These are phyloP conservation scores for Anastatica hierochuntica DNA, from an alignment of 345 rosid species.

Conservation along the genomic window DNA sequence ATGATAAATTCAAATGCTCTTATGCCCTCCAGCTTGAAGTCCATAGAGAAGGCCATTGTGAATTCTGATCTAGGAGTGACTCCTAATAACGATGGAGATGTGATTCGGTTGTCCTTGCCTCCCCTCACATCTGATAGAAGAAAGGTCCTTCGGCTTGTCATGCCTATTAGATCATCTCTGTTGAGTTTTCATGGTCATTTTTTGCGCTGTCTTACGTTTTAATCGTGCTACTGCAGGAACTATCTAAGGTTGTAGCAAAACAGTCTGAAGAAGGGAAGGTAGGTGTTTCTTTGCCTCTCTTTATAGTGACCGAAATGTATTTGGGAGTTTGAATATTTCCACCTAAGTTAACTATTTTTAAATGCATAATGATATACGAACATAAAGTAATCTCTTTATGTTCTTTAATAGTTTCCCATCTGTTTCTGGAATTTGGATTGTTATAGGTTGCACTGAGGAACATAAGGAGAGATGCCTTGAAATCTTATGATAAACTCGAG, in stretches of 20 bases:
- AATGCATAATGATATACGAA: neutral
- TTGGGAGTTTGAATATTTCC: too few species aligned
- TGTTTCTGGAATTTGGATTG: neutral
- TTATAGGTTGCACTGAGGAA: constrained; percentile 82
- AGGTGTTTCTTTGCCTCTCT: constrained; percentile 8
- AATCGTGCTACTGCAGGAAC: constrained; percentile 42
- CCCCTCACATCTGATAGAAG: constrained; percentile 86
- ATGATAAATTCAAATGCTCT: neutral
- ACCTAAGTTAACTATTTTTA: too few species aligned
- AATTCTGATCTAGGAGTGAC: constrained; percentile 81
- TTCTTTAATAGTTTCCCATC: neutral
- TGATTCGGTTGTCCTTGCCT: constrained; percentile 71
- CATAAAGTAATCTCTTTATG: neutral
- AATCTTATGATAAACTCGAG: constrained; percentile 87
- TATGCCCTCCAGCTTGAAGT: constrained; percentile 52
- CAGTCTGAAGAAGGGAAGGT: constrained; percentile 97
- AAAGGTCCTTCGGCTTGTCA: constrained; percentile 43
- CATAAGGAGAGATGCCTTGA: constrained; percentile 85
- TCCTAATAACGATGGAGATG: constrained; percentile 90
- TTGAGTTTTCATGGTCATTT: neutral
- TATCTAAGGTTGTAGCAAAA: constrained; percentile 80
- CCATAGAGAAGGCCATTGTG: constrained; percentile 89
- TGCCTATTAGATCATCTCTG: neutral
- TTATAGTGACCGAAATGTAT: neutral
- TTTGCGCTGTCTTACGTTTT: neutral